phyloP scores from a whole-genome alignment of 2,329 filamentous ascomycete genomes.

The Cucurbitaria berberidis region DNA sequence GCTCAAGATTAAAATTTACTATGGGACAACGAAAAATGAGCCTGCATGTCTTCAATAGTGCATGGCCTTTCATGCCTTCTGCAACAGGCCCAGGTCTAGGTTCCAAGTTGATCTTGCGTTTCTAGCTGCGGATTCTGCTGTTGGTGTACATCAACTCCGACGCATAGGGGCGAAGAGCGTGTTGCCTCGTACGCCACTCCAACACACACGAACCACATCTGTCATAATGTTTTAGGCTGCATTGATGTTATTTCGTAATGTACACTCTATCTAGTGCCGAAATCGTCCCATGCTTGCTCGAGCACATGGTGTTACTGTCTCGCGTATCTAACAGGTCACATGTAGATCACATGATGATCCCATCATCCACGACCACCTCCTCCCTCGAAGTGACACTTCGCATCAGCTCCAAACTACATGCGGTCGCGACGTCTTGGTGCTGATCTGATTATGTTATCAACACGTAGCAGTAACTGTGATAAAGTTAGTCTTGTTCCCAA shows the following conservation, averaged over 20 bases:
- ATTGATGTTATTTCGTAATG: conserved; percentile 31
- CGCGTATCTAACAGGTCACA: neutral
- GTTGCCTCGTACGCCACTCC: conserved; percentile 1
- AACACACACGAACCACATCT: neutral
- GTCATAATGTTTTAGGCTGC: conserved; percentile 28
- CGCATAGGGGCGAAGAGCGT: conserved; percentile 4
- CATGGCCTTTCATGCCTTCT: too few species aligned
- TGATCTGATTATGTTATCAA: conserved; percentile 97
- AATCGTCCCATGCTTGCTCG: conserved; percentile 14
- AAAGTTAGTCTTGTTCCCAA: conserved; percentile 36
- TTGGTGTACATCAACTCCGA: neutral
- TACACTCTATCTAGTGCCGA: conserved; percentile 37
- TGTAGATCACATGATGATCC: neutral
- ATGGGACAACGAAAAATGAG: too few species aligned
- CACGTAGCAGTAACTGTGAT: conserved; percentile 78
- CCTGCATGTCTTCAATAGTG: too few species aligned
- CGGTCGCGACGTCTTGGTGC: conserved; percentile 84
- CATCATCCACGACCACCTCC: neutral
- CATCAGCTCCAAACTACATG: conserved; percentile 56
- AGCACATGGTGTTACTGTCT: neutral
- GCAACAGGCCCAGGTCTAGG: too few species aligned
- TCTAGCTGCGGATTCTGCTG: too few species aligned
- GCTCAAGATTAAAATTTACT: too few species aligned
- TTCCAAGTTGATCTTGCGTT: too few species aligned
- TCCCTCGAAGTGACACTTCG: neutral